These are phyloP conservation scores for Mycena crocata DNA, from an alignment of 768 basidiomycete genomes.

Conservation along the genomic window DNA sequence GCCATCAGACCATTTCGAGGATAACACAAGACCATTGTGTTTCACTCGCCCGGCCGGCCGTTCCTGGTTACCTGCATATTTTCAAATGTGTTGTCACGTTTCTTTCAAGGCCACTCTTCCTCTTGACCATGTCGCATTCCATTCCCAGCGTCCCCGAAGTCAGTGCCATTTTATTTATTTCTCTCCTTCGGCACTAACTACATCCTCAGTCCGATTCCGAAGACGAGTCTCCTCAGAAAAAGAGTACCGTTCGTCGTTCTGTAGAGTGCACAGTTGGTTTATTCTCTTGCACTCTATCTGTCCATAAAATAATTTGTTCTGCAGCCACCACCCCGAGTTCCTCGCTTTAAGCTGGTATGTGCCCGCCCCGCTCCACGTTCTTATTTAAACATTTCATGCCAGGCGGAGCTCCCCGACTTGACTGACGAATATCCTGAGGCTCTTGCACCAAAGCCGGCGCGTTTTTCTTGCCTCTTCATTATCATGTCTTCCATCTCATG, in stretches of 20 bases:
- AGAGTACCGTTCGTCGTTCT: neutral
- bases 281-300: neutral
- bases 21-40: no score
- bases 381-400: neutral
- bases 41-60: no score
- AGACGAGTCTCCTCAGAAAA: neutral
- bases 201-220: neutral
- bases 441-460: neutral
- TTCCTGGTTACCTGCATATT: no score
- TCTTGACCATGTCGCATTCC: neutral
- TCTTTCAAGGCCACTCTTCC: no score
- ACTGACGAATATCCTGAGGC: neutral
- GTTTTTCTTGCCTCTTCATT: neutral
- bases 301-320: neutral
- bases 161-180: neutral
- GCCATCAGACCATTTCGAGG: no score
- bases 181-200: neutral
- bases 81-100: no score
- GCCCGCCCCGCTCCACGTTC: neutral
- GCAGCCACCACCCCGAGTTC: neutral
- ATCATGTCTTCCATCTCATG: neutral
- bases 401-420: neutral
- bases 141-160: neutral
- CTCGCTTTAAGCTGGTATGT: neutral
- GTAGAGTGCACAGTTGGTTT: neutral